Conservation (phyloP, 2,329 filamentous ascomycete genomes). For the Stemphylium vesicarium region DNA sequence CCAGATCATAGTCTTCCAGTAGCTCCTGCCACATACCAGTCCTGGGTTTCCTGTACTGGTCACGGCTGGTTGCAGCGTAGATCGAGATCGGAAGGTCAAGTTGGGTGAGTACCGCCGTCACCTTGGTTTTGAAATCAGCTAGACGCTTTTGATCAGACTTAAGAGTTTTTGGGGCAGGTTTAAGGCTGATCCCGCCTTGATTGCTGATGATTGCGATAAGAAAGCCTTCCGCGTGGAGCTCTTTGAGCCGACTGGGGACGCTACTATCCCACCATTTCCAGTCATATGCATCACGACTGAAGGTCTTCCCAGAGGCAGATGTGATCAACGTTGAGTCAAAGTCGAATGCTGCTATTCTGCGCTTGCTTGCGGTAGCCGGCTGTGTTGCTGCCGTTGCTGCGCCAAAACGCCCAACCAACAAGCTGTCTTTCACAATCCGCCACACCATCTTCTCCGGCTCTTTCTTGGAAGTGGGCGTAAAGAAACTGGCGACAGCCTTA, state of each 20-base stretch:
- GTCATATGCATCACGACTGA: constrained; percentile 72
- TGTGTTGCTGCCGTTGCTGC: constrained; percentile 52
- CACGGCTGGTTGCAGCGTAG: constrained; percentile 85
- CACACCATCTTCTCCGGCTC: constrained; percentile 77
- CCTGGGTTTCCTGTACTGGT: constrained; percentile 85
- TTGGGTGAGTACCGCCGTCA: constrained; percentile 69
- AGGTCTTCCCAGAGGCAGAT: constrained; percentile 80
- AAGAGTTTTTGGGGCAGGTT: constrained; percentile 72
- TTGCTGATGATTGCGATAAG: constrained; percentile 84
- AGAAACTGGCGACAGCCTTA: constrained; percentile 79
- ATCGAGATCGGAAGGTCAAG: constrained; percentile 78
- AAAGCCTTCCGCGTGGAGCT: constrained; percentile 76
- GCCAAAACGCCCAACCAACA: constrained; percentile 77
- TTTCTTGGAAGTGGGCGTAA: constrained; percentile 85
- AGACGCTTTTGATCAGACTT: constrained; percentile 73
- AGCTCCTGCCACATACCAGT: constrained; percentile 85
- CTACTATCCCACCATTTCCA: constrained; percentile 92
- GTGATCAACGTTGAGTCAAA: constrained; percentile 84
- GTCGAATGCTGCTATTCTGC: constrained; percentile 49
- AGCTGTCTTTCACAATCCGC: constrained; percentile 68
- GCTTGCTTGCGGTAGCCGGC: constrained; percentile 21
- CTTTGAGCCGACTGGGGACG: constrained; percentile 71
- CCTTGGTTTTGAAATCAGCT: constrained; percentile 82
- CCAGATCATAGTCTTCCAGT: constrained; percentile 58
- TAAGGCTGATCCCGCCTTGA: constrained; percentile 81